Base-by-base conservation (phyloP, 164 flowering plant species). In the Dillenia turbinata region DNA sequence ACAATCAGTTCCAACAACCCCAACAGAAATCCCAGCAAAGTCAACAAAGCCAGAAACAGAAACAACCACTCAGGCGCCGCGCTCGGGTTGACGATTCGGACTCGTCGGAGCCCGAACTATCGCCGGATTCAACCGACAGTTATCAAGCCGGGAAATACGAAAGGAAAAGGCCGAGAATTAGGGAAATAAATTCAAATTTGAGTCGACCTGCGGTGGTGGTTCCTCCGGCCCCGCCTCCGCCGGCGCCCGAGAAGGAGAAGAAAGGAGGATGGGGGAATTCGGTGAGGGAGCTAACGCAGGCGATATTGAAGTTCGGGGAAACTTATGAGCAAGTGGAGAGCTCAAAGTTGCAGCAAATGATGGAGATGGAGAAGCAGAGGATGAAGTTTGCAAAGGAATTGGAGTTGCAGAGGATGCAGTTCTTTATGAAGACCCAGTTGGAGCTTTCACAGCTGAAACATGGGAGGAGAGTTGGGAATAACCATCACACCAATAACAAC, bases 331-430 rank as follows among this genome's bases (percentile, higher is more conserved):
- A 79, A n/a, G 86, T 88, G 0, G 96, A 92, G 79, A 79, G 72
- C 15, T 65, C 81, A 0, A 92, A 92, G 82, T 49, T 87, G 77
- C 83, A 83, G 77, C 96, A 85, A 58, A 69, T 82, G 62, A 75
- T 86, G 72, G 98, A 92, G 70, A 83, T 92, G 98, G 96, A 92
- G 88, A 83, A 82, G 86, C 83, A 88, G 74, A 74, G 98, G 73
- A 82, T 92, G 92, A 83, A 79, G 69, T 92, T 92, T 56, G 78
- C 82, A 0, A 92, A 86, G 73, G 96, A 92, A 61, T 56, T 89
- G 52, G 98, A 92, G 69, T 62, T 88, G 88, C 96, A 92, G 81
- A 82, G 95, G 61, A 89, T 89, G 96, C 90, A 89, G 81, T 86
- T 87, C 62, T 83, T 84, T 57, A 75, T 84, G 88, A 83, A 89